phyloP scores from a whole-genome alignment of 2,329 filamentous ascomycete genomes.

The Penicillium sp. region DNA sequence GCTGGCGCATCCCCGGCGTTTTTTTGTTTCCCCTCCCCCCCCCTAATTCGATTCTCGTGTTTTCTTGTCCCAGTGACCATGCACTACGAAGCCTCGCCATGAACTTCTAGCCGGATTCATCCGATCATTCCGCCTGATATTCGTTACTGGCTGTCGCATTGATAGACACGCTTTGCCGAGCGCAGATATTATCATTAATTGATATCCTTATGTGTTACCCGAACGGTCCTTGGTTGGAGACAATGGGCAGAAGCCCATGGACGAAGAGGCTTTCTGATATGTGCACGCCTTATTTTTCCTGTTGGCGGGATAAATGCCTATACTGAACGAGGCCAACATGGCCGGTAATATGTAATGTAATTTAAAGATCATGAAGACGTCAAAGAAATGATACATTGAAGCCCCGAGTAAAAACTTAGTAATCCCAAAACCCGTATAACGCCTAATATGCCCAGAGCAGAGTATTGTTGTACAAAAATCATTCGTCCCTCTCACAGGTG shows the following conservation, averaged over 20 bases:
- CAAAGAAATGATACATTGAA: slow-evolving; percentile 8
- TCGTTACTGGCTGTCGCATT: not conserved
- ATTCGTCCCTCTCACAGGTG: slow-evolving; percentile 19
- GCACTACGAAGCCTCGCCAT: not conserved
- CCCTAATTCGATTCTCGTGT: slow-evolving; percentile 5
- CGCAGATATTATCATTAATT: slow-evolving; percentile 21
- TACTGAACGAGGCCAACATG: not conserved
- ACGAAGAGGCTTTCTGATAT: not conserved
- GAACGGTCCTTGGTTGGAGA: slow-evolving; percentile 17
- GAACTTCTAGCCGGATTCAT: not conserved
- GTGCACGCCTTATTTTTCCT: not conserved
- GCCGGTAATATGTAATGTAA: slow-evolving; percentile 18
- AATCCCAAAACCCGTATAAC: slow-evolving; percentile 30
- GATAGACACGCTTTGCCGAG: slow-evolving; percentile 4
- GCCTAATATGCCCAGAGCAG: slow-evolving; percentile 42
- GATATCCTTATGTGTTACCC: slow-evolving; percentile 17
- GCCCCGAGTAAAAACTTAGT: slow-evolving; percentile 5
- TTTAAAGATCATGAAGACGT: slow-evolving; percentile 18
- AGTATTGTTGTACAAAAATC: slow-evolving; percentile 39
- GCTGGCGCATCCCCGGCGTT: slow-evolving; percentile 39
- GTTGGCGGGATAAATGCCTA: not conserved
- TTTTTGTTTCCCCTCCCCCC: slow-evolving; percentile 16
- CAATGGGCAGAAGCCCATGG: not conserved
- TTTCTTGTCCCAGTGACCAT: not conserved
- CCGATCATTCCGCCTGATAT: not conserved